A percentile compares a stretch with the other conserved stretches of the same genome.
Conservation (phyloP, 805 yeast genomes). For the Metschnikowia proteae region DNA sequence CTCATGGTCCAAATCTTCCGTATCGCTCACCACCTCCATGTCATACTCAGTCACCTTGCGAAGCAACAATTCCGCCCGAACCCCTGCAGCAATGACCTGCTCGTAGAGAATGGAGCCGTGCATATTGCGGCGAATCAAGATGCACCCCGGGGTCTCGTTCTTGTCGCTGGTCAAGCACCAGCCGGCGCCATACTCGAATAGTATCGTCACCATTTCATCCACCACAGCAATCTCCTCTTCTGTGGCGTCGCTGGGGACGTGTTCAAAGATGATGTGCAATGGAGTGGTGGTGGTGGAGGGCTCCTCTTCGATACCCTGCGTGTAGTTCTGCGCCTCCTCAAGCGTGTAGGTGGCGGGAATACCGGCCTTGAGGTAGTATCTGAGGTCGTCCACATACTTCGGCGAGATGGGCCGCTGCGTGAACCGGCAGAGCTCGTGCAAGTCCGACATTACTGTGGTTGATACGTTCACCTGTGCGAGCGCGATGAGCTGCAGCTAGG, state of each 20-base stretch:
- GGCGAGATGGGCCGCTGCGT: conserved; percentile 48
- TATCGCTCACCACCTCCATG: conserved; percentile 55
- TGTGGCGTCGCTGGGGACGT: conserved; percentile 44
- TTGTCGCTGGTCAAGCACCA: conserved; percentile 79
- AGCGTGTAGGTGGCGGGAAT: conserved; percentile 80
- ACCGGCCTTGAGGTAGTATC: conserved; percentile 51
- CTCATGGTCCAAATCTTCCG: conserved; percentile 26
- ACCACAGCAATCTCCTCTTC: conserved; percentile 45
- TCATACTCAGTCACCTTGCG: conserved; percentile 64
- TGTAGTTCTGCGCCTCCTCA: conserved; percentile 66
- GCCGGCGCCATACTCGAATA: conserved; percentile 86
- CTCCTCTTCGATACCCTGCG: conserved; percentile 35
- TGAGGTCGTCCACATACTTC: conserved; percentile 42
- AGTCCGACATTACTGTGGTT: conserved; percentile 53
- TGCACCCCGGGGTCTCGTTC: conserved; percentile 81
- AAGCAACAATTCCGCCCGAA: conserved; percentile 78
- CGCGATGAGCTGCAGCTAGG: conserved; percentile 3
- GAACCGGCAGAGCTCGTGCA: conserved; percentile 61
- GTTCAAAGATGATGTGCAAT: conserved; percentile 62
- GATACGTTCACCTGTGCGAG: neutral
- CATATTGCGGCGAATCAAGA: conserved; percentile 53
- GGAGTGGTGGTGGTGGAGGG: conserved; percentile 65
- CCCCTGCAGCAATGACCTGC: conserved; percentile 77
- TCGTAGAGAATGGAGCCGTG: conserved; percentile 38
- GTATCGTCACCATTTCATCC: conserved; percentile 51